phyloP scores from a whole-genome alignment of 768 basidiomycete genomes.

The Collybia sp. region DNA sequence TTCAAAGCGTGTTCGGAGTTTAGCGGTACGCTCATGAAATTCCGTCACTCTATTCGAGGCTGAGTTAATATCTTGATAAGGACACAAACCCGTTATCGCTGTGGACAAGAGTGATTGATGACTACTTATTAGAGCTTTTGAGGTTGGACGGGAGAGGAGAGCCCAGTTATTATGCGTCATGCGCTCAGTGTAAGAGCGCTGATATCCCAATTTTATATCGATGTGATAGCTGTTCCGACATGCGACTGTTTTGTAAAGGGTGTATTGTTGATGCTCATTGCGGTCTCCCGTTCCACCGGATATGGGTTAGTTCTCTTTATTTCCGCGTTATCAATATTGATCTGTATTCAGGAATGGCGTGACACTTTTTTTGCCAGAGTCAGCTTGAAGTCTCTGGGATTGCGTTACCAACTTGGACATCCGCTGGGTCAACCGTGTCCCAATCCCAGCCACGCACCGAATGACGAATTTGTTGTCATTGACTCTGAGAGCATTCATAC shows the following conservation, averaged over 20 bases:
- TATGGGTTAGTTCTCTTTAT: background rate
- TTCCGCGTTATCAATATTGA: background rate
- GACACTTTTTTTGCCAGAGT: conserved; percentile 8
- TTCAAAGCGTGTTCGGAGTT: too few species aligned
- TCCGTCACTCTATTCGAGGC: too few species aligned
- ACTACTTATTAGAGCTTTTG: background rate
- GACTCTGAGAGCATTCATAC: conserved; percentile 17
- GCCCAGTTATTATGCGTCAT: background rate
- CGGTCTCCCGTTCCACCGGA: background rate
- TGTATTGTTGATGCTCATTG: background rate
- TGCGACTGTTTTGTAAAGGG: background rate
- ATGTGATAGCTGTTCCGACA: background rate
- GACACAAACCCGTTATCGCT: background rate
- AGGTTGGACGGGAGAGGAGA: background rate
- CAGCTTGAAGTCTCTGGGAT: conserved; percentile 9
- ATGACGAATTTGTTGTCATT: conserved; percentile 21
- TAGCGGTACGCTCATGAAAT: background rate
- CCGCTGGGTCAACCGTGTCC: conserved; percentile 9
- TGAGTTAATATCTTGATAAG: too few species aligned
- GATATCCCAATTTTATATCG: background rate
- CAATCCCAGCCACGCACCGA: conserved; percentile 2
- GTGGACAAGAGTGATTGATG: background rate
- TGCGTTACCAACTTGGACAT: conserved; percentile 17
- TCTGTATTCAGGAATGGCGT: conserved; percentile 13
- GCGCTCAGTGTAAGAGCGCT: background rate